Evolutionary conservation across 2,329 filamentous ascomycete species (phyloP), one percentile per base, ranked within the genome.

Genomic region (Fusarium paranaense): DNA sequence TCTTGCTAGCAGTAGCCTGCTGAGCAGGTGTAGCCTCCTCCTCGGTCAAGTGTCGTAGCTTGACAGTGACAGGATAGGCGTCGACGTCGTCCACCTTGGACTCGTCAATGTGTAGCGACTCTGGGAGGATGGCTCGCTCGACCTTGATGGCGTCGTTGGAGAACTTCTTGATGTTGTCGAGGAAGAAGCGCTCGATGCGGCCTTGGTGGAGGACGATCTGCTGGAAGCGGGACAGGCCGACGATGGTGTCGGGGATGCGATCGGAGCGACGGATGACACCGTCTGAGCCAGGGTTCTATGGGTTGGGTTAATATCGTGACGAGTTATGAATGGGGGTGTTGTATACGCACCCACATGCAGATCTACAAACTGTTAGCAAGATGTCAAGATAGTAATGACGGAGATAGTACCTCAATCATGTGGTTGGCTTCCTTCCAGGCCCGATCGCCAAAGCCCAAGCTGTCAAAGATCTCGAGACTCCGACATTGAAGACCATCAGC

Each of bases 181-280:
- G 83, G 74, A 93, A 91, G 79, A 91, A 92, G 1, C 87, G 84
- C 78, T 94, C 92, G 68, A 94, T 90, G 4, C 92, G 88, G 6
- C 92, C 92, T 81, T 94, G 92, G 75, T 94, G 92, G 38, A 95
- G 80, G 5, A 93, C 90, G 5, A 90, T 88, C 78, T 94, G 88
- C 66, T 89, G 88, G 76, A 92, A 93, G 14, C 87, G 87, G 25
- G 87, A 90, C 59, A 92, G 84, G 6, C 88, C 90, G 2, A 87
- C 85, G 61, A 89, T 88, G 2, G 88, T 91, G 80, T 93, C 90
- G 0, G 88, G 86, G 18, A 91, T 89, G 50, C 89, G 86, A 64
- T 89, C 90, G 54, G 85, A 88, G 56, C 90, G 86, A 54, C 83
- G 83, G 70, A 94, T 87, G 2, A 82, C 80, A 6, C 90, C 90